Evolutionary conservation across 306 rosid species (phyloP), one percentile per base, ranked within the genome.

Genomic region (Quercus variabilis): DNA sequence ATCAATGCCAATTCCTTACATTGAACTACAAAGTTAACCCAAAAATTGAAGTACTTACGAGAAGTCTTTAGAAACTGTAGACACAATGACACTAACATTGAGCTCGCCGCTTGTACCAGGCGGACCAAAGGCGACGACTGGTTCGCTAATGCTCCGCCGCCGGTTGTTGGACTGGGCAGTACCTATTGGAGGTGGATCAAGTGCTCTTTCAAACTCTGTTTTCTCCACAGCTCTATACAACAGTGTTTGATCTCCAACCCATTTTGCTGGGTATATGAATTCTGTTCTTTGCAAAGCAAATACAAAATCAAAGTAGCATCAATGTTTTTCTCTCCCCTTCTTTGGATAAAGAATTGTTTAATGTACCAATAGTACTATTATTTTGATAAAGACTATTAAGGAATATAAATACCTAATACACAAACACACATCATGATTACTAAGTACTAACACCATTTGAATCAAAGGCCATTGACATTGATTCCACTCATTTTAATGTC

Each of bases 241-340:
- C 41, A 89, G n/a, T 38, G 91, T 93, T 83, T 95, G 94, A 81
- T 91, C 98, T 83, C 99, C 97, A 73, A 93, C 97, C 99, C 98
- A 95, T 64, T 78, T 87, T 55, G 86, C 89, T 33, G 99, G 99
- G 84, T 93, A 95, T 88, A 95, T 87, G 58, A 95, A 93, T 77
- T 92, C 96, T 93, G 89, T 77, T 1, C 15, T 69, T 72, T 71
- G 52, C 77, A 74, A 49, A 28, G 30, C 49, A 33, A 60, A 17
- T 35, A 6, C 14, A 23, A 20, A 68, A 70, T 57, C 11, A 35
- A n/a, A 14, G 31, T 5, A 64, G 21, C 70, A 30, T 64, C 70
- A 52, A 49, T 49, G 4, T 49, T 49, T 46, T 49, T 49, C 54
- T 12, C 13, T 49, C 54, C 54, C 54, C 4, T 49, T 13, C 54